Base-by-base conservation (phyloP, 441 rosid genomes). In the Euphorbia corollata region DNA sequence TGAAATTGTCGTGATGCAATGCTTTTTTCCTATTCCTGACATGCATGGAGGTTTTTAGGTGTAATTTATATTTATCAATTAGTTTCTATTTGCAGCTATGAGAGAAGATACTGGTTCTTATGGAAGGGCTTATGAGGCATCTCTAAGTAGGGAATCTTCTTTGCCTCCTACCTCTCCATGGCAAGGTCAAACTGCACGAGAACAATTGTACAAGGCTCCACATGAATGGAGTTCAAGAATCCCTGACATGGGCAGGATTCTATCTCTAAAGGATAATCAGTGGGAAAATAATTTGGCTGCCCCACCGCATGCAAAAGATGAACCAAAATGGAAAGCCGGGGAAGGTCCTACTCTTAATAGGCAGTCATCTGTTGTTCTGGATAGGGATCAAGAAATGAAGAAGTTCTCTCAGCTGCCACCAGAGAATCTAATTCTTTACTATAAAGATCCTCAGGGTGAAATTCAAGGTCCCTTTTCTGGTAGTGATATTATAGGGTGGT, bases 381-480 rank as follows among this genome's bases (percentile, higher is more conserved):
- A 81, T 65, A 84, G 87, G 75, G 96, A 90, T 68, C 86, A 77
- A 61, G 98, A 95, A 77, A 80, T 75, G 54, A 84, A 86, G 76
- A 85, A 83, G 74, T 73, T 80, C 71, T 39, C 74, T 22, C 87
- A 82, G 61, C 62, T 85, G 18, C 73, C 89, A 22, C 97, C 96
- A 19, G 99, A 95, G 73, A 89, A 84, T 67, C 85, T 92, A 51
- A 50, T 86, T 66, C 89, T 95, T 36, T 76, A 74, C 71, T 95
- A 95, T 64, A 92, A 84, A 83, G 98, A 95, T 79, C 98, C 99
- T 74, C 98, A 87, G 78, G 99, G 98, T 83, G 84, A 78, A 79
- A 73, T 92, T 70, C 99, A 92, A 80, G 98, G 99, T 51, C 99
- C 99, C 41, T 92, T 92, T 77, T 63, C 87, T 55, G 99, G 99